Base-by-base conservation (phyloP, 2,329 filamentous ascomycete genomes). In the Huntiella omanensis region DNA sequence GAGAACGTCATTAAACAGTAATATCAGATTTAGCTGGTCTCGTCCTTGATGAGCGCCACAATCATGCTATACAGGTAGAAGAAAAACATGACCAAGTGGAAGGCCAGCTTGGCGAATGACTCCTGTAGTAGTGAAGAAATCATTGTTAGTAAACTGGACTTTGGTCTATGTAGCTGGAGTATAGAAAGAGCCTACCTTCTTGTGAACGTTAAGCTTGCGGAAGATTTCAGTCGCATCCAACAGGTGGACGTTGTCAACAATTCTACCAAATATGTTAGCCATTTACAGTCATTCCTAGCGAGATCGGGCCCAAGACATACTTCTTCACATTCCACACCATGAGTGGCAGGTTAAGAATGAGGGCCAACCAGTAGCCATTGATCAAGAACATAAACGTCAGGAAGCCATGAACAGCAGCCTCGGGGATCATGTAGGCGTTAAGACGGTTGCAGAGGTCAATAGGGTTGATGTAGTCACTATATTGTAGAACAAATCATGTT, bases 51-150 rank as follows among this genome's bases (percentile, higher is more conserved):
- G 52, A 98, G 74, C 54, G 91, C 88, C 53, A 95, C 88, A 56
- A 91, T 91, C 83, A 91, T 92, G 79, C 83, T 92, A 75, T 94
- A 94, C 48, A 98, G 81, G 69, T 98, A 98, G 76, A 96, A 98
- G 78, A 98, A 98, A 76, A 98, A 98, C 86, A 98, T 95, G 67
- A 98, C 64, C 51, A 98, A 71, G 65, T 98, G 91, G 73, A 98
- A 98, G 48, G 88, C 91, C 38, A 98, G 83, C 70, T 98, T 98
- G 69, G 91, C 80, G 64, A 98, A 98, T 0, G 91, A 96, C 76
- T 98, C 91, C 87, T 94, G 32, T 38, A 3, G 10, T 19, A 16
- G 35, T 13, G 39, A 34, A 41, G 10, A 13, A 13, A 34, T 15
- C 4, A 7, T 8, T 42, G 40, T 33, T 33, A 42, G 38, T 17